A percentile compares a stretch with the other conserved stretches of the same genome.
phyloP scores from a whole-genome alignment of 2,329 filamentous ascomycete species.

The Fusarium decemcellulare region DNA sequence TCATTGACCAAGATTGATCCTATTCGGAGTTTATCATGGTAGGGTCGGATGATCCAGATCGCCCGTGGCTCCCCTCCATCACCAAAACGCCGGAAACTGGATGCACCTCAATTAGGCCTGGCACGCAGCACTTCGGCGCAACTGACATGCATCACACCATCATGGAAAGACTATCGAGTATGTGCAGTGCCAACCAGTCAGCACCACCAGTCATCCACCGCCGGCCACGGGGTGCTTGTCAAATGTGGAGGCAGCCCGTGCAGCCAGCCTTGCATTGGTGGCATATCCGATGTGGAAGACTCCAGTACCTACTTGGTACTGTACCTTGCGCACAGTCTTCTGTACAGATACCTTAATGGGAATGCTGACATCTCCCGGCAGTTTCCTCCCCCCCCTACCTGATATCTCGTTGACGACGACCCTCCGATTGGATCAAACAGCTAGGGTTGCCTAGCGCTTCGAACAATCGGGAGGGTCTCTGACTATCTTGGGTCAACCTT shows the following conservation, averaged over 20 bases:
- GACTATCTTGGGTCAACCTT: constrained; percentile 25
- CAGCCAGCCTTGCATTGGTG: constrained; percentile 28
- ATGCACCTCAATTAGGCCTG: constrained; percentile 32
- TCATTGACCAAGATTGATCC: background rate
- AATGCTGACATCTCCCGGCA: constrained; percentile 34
- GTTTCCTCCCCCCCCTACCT: constrained; percentile 34
- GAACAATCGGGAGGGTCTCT: constrained; percentile 17
- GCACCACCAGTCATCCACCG: constrained; percentile 12
- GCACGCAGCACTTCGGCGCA: constrained; percentile 22
- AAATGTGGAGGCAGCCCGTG: constrained; percentile 40
- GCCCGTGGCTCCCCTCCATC: constrained; percentile 36
- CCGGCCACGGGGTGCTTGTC: constrained; percentile 15
- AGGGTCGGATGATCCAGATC: constrained; percentile 31
- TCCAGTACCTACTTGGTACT: constrained; percentile 4
- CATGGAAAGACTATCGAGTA: constrained; percentile 20
- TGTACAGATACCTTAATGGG: constrained; percentile 27
- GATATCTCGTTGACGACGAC: constrained; percentile 16
- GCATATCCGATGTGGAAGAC: constrained; percentile 9
- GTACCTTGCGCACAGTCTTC: constrained; percentile 25
- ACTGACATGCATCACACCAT: constrained; percentile 32
- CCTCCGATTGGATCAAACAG: constrained; percentile 25
- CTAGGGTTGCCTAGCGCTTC: constrained; percentile 37
- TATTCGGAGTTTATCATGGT: constrained; percentile 11
- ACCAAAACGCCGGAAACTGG: constrained; percentile 42
- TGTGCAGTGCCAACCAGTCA: constrained; percentile 17